Evolutionary conservation across 768 basidiomycete species (phyloP).

Genomic region (Clitopilus passeckerianus): DNA sequence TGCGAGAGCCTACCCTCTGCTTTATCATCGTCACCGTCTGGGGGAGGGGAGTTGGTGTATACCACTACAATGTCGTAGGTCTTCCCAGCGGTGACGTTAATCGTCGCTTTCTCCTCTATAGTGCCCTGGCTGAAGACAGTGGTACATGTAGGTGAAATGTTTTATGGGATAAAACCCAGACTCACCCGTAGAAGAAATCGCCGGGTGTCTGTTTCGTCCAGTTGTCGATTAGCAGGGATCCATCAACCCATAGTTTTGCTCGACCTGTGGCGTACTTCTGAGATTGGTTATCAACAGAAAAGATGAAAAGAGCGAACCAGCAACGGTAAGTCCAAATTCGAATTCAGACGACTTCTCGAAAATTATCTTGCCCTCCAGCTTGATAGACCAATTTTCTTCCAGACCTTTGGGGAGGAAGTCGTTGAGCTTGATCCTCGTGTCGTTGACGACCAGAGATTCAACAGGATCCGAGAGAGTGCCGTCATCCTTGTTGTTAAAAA

Average conservation of each 20-base stretch:
- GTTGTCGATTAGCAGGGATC: slow-evolving; percentile 59
- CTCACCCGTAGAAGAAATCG: slow-evolving; percentile 63
- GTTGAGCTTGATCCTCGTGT: slow-evolving; percentile 62
- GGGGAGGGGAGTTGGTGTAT: slow-evolving; percentile 58
- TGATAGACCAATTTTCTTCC: slow-evolving; percentile 49
- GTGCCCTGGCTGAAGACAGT: slow-evolving; percentile 47
- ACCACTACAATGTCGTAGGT: slow-evolving; percentile 52
- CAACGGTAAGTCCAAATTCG: slow-evolving; percentile 60
- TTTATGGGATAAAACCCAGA: background rate
- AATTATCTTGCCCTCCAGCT: slow-evolving; percentile 46
- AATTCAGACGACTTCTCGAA: slow-evolving; percentile 43
- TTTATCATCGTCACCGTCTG: slow-evolving; percentile 35
- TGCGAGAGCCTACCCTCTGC: slow-evolving; percentile 44
- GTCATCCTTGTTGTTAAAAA: slow-evolving; percentile 50
- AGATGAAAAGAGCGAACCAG: slow-evolving; percentile 26
- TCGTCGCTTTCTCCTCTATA: slow-evolving; percentile 51
- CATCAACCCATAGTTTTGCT: slow-evolving; percentile 61
- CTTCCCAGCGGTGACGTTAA: slow-evolving; percentile 40
- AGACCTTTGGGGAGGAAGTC: slow-evolving; percentile 60
- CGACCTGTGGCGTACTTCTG: slow-evolving; percentile 28
- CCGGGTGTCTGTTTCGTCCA: slow-evolving; percentile 66
- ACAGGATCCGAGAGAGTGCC: slow-evolving; percentile 42
- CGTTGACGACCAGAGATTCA: slow-evolving; percentile 42
- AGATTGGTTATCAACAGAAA: background rate
- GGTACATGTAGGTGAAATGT: background rate